Evolutionary conservation across 192 early-diverging fungal species (phyloP), one percentile per base, ranked within the genome.

Genomic region (Linnemannia zychae): DNA sequence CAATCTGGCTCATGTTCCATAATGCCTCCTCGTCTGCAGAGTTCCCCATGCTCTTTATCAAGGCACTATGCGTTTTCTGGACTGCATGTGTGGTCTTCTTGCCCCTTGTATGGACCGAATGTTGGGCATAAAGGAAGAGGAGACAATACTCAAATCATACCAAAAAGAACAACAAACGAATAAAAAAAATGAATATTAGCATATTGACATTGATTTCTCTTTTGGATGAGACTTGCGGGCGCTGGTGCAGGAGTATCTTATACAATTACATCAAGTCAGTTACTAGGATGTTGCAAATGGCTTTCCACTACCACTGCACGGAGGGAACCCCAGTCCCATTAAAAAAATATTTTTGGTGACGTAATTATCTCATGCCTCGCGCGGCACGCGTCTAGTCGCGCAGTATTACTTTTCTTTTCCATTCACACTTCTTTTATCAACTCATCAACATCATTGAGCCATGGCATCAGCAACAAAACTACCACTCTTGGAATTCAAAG

Each of bases 401-500:
- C n/a, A n/a, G n/a, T 68, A 20, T 20, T 12, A 7, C 15, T 71
- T 11, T 47, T 24, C 15, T 6, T n/a, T 71, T 71, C 20, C 28
- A 6, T 44, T 53, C 36, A 76, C 44, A n/a, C 37, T 28, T 31
- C 48, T 31, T n/a, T n/a, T n/a, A n/a, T 22, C 28, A 73, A 18
- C 15, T 31, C 44, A 60, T 7, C 65, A 13, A 49, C 38, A 74
- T 16, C 40, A 44, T 44, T 44, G 4, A 67, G 31, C 15, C 38
- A 84, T 79, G 77, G 77, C 82, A 63, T 38, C 71, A 67, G 46
- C 81, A 75, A 33, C 67, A 70, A 47, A 57, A 24, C 48, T 76
- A 17, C 74, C 44, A 46, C 87, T 85, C 46, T 65, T 93, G 20
- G 90, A 95, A 87, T 95, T 96, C 90, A 95, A 92, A 71, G 95